Conservation (phyloP, 2,329 filamentous ascomycete species). For the Huntiella bhutanensis region DNA sequence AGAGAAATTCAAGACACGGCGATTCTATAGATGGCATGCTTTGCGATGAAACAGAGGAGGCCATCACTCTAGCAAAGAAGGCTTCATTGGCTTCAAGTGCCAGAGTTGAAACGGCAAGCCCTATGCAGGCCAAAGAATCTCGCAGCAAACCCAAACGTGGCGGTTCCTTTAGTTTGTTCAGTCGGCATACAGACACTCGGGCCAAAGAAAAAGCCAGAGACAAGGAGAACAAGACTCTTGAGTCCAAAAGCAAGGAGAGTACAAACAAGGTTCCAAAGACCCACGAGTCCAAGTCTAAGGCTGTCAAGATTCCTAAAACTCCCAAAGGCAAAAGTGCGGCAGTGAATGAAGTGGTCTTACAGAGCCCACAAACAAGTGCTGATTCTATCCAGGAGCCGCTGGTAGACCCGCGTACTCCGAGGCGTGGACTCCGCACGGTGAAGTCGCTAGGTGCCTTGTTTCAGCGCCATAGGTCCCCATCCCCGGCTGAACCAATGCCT, state of each 20-base stretch:
- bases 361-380: not conserved
- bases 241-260: not conserved
- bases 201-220: not conserved
- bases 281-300: not conserved
- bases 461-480: slow-evolving; percentile 6
- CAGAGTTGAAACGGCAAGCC: not conserved
- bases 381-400: not conserved
- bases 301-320: not conserved
- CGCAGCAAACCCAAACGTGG: not conserved
- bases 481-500: not conserved
- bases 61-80: slow-evolving; percentile 1
- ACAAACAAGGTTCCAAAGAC: not conserved
- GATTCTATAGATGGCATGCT: not conserved
- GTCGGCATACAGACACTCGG: too few species aligned
- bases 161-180: not conserved
- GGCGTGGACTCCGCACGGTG: slow-evolving; percentile 6
- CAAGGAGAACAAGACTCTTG: not conserved
- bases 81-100: not conserved
- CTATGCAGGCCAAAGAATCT: not conserved
- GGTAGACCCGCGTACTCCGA: slow-evolving; percentile 2
- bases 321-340: not conserved
- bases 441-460: slow-evolving; percentile 8
- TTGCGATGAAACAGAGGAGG: slow-evolving; percentile 3
- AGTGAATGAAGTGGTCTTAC: not conserved
- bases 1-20: not conserved